Evolutionary conservation across 2,329 filamentous ascomycete species (phyloP).

Genomic region (Microsporum canis): DNA sequence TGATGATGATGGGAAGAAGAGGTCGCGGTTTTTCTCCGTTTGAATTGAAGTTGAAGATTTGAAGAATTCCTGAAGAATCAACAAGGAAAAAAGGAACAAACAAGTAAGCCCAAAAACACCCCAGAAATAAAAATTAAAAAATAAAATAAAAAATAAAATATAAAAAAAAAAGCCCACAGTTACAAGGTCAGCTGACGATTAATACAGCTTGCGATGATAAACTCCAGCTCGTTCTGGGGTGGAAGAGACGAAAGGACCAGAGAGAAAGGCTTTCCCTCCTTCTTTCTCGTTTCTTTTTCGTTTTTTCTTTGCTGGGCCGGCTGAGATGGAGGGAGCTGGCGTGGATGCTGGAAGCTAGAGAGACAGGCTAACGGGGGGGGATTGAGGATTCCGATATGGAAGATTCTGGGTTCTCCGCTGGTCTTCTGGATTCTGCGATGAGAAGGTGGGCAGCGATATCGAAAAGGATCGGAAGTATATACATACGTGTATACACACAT

Average conservation of each 20-base stretch:
- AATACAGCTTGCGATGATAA: background rate
- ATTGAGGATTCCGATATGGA: background rate
- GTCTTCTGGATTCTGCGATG: background rate
- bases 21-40: background rate
- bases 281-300: background rate
- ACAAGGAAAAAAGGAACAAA: background rate
- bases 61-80: slow-evolving; percentile 2
- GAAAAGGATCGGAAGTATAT: background rate
- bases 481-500: background rate
- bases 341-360: background rate
- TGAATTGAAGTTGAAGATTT: background rate
- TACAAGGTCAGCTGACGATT: slow-evolving; percentile 4
- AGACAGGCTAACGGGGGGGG: background rate
- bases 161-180: background rate
- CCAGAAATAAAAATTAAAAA: background rate
- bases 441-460: background rate
- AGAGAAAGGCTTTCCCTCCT: background rate
- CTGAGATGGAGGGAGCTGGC: background rate
- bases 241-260: background rate
- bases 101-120: background rate
- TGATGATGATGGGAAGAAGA: too few species aligned
- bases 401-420: background rate
- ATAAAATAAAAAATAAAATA: background rate
- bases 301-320: background rate
- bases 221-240: background rate